Evolutionary conservation across 495 filamentous ascomycete genomes (phyloP), one percentile per base, ranked within the genome.

Genomic region (Entonaema liquescens): DNA sequence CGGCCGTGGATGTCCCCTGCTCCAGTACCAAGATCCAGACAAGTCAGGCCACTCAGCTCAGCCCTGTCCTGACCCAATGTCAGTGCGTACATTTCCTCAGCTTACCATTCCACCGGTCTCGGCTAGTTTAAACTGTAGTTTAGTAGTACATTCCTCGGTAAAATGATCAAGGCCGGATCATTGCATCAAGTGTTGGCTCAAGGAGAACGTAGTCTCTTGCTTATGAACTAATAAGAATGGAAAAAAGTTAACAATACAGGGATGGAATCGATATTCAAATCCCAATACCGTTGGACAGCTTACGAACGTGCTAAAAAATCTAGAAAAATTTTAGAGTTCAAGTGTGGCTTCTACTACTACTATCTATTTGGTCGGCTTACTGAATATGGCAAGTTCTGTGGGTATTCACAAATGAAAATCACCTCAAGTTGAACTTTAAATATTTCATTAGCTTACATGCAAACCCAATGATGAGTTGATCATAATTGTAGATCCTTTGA

Each of bases 21-120:
- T 55, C 36, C 66, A 7, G 53, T 33, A 62, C 25, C 29, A 65
- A 70, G 59, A 70, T 70, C 55, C 28, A 60, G 36, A 54, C 35
- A 12, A 33, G 56, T 70, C 47, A 65, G 55, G 17, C 55, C 56
- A 70, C 50, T 40, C 38, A 49, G 56, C 15, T 65, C 61, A 65
- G 55, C 61, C 56, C 61, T 50, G 61, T 40, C 23, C 21, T 58
- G 13, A 29, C 15, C 8, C 23, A 60, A 47, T 60, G 56, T 44
- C 64, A 67, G 35, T 60, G 64, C 56, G 56, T 47, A 38, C 5
- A 54, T 25, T 57, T 35, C 19, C 17, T 59, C 17, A 67, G 56
- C 55, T 52, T 54, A 8, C 29, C 54, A 31, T 13, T n/a, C n/a
- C 17, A 53, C 42, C 15, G 13, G 44, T 53, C 55, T 59, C 21